Evolutionary conservation across 441 rosid species (phyloP).

Genomic region (Omphalea diandra): DNA sequence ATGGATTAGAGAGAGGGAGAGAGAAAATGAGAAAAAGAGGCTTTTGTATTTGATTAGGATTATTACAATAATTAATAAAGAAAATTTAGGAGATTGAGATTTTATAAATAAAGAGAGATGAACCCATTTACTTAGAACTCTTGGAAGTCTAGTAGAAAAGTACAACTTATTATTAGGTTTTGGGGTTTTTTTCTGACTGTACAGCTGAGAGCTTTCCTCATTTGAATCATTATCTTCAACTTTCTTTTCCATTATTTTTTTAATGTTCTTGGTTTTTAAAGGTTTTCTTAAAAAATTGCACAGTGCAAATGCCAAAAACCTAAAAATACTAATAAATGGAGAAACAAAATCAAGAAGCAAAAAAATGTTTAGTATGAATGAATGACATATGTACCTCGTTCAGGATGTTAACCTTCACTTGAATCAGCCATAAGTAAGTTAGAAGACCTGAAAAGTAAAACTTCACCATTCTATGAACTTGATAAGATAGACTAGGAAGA

Average conservation of each 20-base stretch:
- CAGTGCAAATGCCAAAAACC: constrained; percentile 46
- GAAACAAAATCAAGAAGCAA: background rate
- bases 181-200: too few species aligned
- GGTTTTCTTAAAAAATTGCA: constrained; percentile 87
- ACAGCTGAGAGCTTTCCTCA: too few species aligned
- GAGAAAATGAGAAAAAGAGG: too few species aligned
- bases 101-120: too few species aligned
- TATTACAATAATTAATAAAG: too few species aligned
- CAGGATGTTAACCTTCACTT: constrained; percentile 37
- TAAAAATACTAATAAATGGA: background rate
- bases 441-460: background rate
- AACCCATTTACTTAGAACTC: too few species aligned
- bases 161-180: too few species aligned
- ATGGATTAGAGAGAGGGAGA: too few species aligned
- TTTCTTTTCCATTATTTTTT: constrained; percentile 56
- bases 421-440: constrained; percentile 44
- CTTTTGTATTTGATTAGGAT: too few species aligned
- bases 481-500: background rate
- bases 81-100: too few species aligned
- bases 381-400: constrained; percentile 35
- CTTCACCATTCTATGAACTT: background rate
- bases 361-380: too few species aligned
- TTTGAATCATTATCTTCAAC: constrained; percentile 64
- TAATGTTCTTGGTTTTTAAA: constrained; percentile 61
- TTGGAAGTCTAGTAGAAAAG: too few species aligned